Percentiles rank a stretch among this genome's conserved stretches.
These are phyloP conservation scores for Zymoseptoria pseudotritici DNA, from an alignment of 2,329 filamentous ascomycete species.

Conservation along the genomic window DNA sequence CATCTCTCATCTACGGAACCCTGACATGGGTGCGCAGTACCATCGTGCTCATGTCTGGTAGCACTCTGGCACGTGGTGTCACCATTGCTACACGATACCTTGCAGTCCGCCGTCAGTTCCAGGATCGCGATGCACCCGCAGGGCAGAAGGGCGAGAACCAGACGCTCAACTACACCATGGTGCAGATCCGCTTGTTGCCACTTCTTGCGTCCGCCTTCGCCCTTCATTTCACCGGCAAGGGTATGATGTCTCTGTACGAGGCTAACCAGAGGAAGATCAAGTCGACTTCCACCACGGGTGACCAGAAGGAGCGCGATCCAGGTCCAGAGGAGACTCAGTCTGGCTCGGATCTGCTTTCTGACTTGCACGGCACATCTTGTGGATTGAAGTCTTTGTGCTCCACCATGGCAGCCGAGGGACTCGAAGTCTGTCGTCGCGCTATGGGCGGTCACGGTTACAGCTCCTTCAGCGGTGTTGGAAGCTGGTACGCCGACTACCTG, in stretches of 20 bases:
- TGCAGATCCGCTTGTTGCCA: conserved; percentile 65
- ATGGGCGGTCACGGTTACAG: conserved; percentile 73
- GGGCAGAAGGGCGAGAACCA: conserved; percentile 58
- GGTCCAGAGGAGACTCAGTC: conserved; percentile 61
- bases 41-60: conserved; percentile 66
- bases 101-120: conserved; percentile 68
- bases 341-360: conserved; percentile 61
- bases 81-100: conserved; percentile 71
- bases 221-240: conserved; percentile 69
- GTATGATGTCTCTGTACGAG: conserved; percentile 67
- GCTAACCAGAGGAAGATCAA: conserved; percentile 63
- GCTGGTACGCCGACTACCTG: conserved; percentile 68
- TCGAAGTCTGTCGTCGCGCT: conserved; percentile 66
- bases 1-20: conserved; percentile 65
- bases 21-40: conserved; percentile 67
- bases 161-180: conserved; percentile 75
- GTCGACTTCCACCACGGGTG: conserved; percentile 36
- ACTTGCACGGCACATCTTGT: conserved; percentile 69
- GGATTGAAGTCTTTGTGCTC: conserved; percentile 67
- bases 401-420: conserved; percentile 64
- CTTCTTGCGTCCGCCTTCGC: conserved; percentile 68
- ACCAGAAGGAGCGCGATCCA: conserved; percentile 45
- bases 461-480: conserved; percentile 66
- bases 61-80: conserved; percentile 64
- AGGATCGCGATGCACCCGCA: conserved; percentile 60